Evolutionary conservation across 495 filamentous ascomycete genomes (phyloP).

Genomic region (Aspergillus saccharolyticus): DNA sequence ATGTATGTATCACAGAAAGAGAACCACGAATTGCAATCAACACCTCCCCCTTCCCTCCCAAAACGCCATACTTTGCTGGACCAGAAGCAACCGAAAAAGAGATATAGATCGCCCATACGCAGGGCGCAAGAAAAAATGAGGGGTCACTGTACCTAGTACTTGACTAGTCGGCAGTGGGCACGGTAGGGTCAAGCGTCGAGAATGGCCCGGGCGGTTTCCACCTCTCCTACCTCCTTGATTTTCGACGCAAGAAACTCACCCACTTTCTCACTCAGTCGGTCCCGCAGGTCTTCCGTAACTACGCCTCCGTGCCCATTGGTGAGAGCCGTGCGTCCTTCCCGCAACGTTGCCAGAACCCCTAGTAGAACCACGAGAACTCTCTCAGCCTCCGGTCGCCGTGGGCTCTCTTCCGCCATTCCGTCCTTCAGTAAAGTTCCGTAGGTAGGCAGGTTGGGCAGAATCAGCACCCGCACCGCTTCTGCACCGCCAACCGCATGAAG

Average conservation of each 20-base stretch:
- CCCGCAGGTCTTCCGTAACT: slow-evolving; percentile 49
- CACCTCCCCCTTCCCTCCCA: slow-evolving; percentile 1
- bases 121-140: neutral
- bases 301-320: slow-evolving; percentile 41
- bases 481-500: slow-evolving; percentile 68
- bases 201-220: slow-evolving; percentile 35
- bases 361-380: slow-evolving; percentile 57
- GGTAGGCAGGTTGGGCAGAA: slow-evolving; percentile 73
- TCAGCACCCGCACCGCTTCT: slow-evolving; percentile 71
- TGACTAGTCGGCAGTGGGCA: neutral
- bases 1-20: neutral
- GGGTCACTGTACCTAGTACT: neutral
- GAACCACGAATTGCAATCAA: neutral
- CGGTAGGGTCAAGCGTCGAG: slow-evolving; percentile 21
- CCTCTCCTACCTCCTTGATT: slow-evolving; percentile 47
- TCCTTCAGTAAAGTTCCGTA: slow-evolving; percentile 71
- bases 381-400: slow-evolving; percentile 54
- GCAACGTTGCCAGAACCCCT: slow-evolving; percentile 50
- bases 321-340: slow-evolving; percentile 28
- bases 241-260: slow-evolving; percentile 51
- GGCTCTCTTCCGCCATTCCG: slow-evolving; percentile 53
- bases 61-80: neutral
- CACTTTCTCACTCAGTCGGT: slow-evolving; percentile 53
- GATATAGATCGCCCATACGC: neutral
- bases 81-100: neutral